Conservation (phyloP, 345 rosid species). For the Linum usitatissimum region DNA sequence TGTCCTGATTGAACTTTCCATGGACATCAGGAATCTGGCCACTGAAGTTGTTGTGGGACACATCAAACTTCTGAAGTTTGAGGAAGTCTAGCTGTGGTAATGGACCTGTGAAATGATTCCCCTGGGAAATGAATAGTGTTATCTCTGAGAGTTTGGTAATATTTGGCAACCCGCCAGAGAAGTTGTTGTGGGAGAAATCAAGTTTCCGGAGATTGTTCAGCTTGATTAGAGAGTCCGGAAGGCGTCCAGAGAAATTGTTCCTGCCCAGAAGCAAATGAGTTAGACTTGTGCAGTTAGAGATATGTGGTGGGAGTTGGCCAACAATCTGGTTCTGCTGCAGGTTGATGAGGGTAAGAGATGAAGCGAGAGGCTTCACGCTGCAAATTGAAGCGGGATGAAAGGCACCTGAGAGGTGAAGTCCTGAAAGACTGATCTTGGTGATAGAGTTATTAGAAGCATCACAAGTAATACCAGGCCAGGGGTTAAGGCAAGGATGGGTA, state of each 20-base stretch:
- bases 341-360: slow-evolving; percentile 23
- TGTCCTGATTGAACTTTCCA: slow-evolving; percentile 13
- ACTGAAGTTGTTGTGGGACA: slow-evolving; percentile 41
- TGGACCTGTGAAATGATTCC: slow-evolving; percentile 35
- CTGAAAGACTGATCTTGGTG: slow-evolving; percentile 16
- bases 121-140: slow-evolving; percentile 25
- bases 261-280: slow-evolving; percentile 23
- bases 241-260: slow-evolving; percentile 30
- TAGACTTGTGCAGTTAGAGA: slow-evolving; percentile 35
- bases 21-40: slow-evolving; percentile 29
- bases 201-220: slow-evolving; percentile 32
- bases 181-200: slow-evolving; percentile 41
- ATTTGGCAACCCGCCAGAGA: slow-evolving; percentile 34
- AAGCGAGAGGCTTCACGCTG: slow-evolving; percentile 27
- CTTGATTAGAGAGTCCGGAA: slow-evolving; percentile 30
- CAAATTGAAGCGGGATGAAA: slow-evolving; percentile 36
- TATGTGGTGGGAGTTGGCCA: slow-evolving; percentile 27
- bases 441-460: slow-evolving; percentile 17
- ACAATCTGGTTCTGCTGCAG: slow-evolving; percentile 25
- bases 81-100: slow-evolving; percentile 36
- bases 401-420: slow-evolving; percentile 28
- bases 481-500: slow-evolving; percentile 36
- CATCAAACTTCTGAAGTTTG: slow-evolving; percentile 35
- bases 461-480: slow-evolving; percentile 30
- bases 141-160: slow-evolving; percentile 33